phyloP scores from a whole-genome alignment of 2,329 filamentous ascomycete species.

The Hypoxylon sp. region DNA sequence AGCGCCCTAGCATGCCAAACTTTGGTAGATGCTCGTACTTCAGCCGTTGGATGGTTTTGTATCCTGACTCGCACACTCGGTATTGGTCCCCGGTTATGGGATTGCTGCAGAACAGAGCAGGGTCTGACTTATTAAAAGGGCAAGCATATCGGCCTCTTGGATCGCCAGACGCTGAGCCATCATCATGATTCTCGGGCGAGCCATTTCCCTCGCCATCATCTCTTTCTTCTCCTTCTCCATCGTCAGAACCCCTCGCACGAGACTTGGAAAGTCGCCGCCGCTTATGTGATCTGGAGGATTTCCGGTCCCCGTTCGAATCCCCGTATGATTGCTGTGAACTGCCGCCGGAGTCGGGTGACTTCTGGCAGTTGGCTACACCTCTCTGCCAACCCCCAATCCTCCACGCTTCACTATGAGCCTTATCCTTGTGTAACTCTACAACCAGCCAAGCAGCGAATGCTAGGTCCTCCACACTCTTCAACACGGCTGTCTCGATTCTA shows the following conservation, averaged over 20 bases:
- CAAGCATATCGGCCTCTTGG: slow-evolving; percentile 23
- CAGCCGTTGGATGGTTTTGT: slow-evolving; percentile 30
- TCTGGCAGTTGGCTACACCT: slow-evolving; percentile 23
- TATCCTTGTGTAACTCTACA: slow-evolving; percentile 30
- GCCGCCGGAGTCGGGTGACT: background rate
- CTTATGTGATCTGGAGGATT: slow-evolving; percentile 16
- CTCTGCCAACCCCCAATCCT: slow-evolving; percentile 38
- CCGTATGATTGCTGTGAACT: slow-evolving; percentile 4
- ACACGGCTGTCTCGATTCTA: slow-evolving; percentile 24
- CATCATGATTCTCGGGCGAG: slow-evolving; percentile 23
- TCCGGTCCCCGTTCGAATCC: background rate
- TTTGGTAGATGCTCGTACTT: slow-evolving; percentile 13
- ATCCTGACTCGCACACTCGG: slow-evolving; percentile 32
- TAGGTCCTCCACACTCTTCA: slow-evolving; percentile 19
- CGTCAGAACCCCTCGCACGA: slow-evolving; percentile 14
- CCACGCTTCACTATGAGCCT: slow-evolving; percentile 18
- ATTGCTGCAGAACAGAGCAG: slow-evolving; percentile 26
- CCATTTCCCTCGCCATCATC: slow-evolving; percentile 29
- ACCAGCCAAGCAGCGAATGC: slow-evolving; percentile 31
- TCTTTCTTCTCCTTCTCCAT: slow-evolving; percentile 30
- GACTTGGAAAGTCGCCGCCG: slow-evolving; percentile 9
- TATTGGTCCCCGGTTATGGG: slow-evolving; percentile 17
- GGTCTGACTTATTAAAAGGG: slow-evolving; percentile 35
- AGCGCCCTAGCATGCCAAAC: background rate
- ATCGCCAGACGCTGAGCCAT: slow-evolving; percentile 13